These are phyloP conservation scores for Exophiala oligosperma DNA, from an alignment of 2,329 filamentous ascomycete species.

Conservation along the genomic window DNA sequence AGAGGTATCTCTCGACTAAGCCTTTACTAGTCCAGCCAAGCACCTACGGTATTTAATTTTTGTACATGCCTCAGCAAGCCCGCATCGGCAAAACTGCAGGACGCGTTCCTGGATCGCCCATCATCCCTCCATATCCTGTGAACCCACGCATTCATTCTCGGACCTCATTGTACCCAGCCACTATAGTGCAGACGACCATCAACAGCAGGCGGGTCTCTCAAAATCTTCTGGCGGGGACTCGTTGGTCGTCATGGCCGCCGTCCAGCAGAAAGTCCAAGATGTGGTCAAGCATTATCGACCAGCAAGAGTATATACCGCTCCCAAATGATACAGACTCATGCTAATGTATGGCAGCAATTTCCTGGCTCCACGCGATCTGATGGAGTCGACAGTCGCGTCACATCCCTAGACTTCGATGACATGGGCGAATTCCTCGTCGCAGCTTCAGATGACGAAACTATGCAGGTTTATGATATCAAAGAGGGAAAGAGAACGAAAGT, in stretches of 20 bases:
- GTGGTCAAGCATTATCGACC: constrained; percentile 76
- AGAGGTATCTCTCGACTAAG: no score
- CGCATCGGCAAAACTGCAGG: no score
- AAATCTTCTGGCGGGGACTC: constrained; percentile 1
- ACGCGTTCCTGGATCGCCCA: no score
- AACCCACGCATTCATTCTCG: no score
- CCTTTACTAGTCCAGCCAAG: no score
- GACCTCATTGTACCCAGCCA: no score
- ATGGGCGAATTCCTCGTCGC: constrained; percentile 89
- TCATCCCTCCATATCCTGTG: no score
- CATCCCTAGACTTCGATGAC: constrained; percentile 95
- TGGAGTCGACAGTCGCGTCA: constrained; percentile 60
- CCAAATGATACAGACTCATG: not conserved
- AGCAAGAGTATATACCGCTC: constrained; percentile 61
- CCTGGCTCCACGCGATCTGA: constrained; percentile 37
- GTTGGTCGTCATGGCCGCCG: constrained; percentile 19
- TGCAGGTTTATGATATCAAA: constrained; percentile 92
- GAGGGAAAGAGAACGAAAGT: constrained; percentile 88
- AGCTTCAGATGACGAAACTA: constrained; percentile 88
- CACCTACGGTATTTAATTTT: no score
- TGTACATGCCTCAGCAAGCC: no score
- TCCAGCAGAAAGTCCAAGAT: constrained; percentile 67
- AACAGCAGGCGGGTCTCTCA: not conserved
- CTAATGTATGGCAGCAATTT: constrained; percentile 52
- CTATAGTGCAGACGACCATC: not conserved